phyloP scores from a whole-genome alignment of 2,329 filamentous ascomycete species.

The Calonectria honghensis region DNA sequence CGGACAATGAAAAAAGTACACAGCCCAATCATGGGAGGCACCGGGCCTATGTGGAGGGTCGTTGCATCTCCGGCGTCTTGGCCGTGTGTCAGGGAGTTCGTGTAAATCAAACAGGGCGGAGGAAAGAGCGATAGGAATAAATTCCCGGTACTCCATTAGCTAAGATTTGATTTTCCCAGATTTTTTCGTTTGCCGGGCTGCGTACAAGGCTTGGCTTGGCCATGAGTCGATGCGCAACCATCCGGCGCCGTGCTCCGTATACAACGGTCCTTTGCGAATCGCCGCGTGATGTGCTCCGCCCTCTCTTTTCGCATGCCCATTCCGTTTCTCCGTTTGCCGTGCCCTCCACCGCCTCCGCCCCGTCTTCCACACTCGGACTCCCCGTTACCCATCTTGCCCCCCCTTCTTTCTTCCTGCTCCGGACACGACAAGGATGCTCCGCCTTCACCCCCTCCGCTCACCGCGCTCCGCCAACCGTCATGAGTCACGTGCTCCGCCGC shows the following conservation, averaged over 20 bases:
- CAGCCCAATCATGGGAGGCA: conserved; percentile 41
- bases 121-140: background rate
- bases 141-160: background rate
- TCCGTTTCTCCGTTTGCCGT: conserved; percentile 19
- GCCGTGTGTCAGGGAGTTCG: conserved; percentile 28
- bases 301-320: background rate
- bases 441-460: conserved; percentile 31
- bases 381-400: conserved; percentile 2
- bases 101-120: conserved; percentile 16
- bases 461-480: conserved; percentile 36
- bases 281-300: conserved; percentile 14
- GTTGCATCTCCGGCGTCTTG: conserved; percentile 38
- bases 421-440: conserved; percentile 30
- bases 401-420: conserved; percentile 8
- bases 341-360: conserved; percentile 8
- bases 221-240: background rate
- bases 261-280: background rate
- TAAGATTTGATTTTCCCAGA: background rate
- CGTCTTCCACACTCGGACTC: conserved; percentile 21
- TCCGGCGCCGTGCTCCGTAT: conserved; percentile 20
- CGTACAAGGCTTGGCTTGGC: conserved; percentile 8
- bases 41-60: background rate
- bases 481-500: conserved; percentile 53
- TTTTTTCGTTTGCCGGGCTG: background rate
- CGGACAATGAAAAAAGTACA: background rate